Evolutionary conservation across 176 grass and related monocot species (phyloP).

Genomic region (Elaeis guineensis): DNA sequence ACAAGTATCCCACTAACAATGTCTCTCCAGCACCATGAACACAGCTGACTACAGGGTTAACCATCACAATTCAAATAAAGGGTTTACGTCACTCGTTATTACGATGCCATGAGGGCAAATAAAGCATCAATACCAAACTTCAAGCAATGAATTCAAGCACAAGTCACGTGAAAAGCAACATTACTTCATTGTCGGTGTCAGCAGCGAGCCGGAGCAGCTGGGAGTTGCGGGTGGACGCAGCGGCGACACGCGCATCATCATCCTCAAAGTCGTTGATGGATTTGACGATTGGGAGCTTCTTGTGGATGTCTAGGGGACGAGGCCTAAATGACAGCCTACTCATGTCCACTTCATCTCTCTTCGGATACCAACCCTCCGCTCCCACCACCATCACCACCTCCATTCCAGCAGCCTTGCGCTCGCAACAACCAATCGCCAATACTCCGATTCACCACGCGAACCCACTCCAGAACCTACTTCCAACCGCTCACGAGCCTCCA

Average conservation of each 20-base stretch:
- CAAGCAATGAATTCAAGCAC: too few species aligned
- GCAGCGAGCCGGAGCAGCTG: constrained; percentile 9
- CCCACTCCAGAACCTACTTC: background rate
- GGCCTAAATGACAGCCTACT: constrained; percentile 31
- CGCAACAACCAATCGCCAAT: background rate
- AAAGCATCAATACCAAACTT: too few species aligned
- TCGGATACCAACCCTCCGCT: constrained; percentile 5
- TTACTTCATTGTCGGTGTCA: constrained; percentile 19
- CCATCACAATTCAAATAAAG: too few species aligned
- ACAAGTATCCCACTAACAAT: too few species aligned
- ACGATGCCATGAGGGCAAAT: too few species aligned
- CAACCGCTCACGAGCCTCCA: background rate
- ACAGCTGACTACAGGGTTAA: too few species aligned
- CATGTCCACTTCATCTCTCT: constrained; percentile 74
- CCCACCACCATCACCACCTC: background rate
- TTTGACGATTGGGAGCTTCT: background rate
- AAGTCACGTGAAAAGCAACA: background rate
- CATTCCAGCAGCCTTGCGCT: too few species aligned
- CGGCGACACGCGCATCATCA: background rate
- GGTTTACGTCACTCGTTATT: too few species aligned
- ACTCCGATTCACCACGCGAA: background rate
- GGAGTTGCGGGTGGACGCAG: background rate
- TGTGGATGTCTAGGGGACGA: background rate
- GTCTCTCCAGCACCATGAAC: too few species aligned
- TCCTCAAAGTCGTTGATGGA: background rate